Base-by-base conservation (phyloP, 1,284 basidiomycete genomes). In the Austropuccinia psidii region DNA sequence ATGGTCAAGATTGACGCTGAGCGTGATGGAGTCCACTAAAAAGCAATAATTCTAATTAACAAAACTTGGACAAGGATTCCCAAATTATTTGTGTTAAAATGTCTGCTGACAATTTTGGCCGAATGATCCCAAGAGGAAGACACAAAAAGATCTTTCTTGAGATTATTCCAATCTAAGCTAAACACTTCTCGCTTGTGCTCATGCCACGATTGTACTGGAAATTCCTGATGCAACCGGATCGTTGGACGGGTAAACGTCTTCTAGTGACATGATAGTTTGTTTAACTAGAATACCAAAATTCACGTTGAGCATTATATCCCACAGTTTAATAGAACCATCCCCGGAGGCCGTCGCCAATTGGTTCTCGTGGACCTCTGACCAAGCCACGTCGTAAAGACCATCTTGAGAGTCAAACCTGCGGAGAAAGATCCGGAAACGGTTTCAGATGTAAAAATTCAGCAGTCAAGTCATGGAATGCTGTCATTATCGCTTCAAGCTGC, bases 101-200 rank as follows among this genome's bases (percentile, higher is more conserved):
- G 33, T 50, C 15, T 13, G 83, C 90, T 70, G 78, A 93, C 93
- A 49, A 97, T 80, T 82, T 96, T 94, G 45, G 95, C 86, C 2
- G 85, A 87, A 35, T 91, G 91, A 80, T 98, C 95, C 95, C 95
- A 98, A 27, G 89, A 91, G 0, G 89, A 87, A 1, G 73, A 74
- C 9, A 27, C 86, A 81, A 98, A 98, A 0, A 87, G 85, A 75
- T 92, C 89, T 81, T 98, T 98, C 77, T 90, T 88, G 74, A 96
- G 82, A 81, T 97, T 98, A 76, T 90, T 94, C 95, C 95, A 98
- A 81, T 98, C 92, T 13, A 97, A 86, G n/a, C 89, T 90, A 82
- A 92, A 94, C 6, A 93, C 91, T 80, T 98, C 95, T 54, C 89
- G 86, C 6, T 87, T 86, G 80, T 98, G 95, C 81, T 98, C 95